A percentile compares a stretch with the other conserved stretches of the same genome.
phyloP scores from a whole-genome alignment of 495 filamentous ascomycete genomes.

The Coniosporium apollinis region DNA sequence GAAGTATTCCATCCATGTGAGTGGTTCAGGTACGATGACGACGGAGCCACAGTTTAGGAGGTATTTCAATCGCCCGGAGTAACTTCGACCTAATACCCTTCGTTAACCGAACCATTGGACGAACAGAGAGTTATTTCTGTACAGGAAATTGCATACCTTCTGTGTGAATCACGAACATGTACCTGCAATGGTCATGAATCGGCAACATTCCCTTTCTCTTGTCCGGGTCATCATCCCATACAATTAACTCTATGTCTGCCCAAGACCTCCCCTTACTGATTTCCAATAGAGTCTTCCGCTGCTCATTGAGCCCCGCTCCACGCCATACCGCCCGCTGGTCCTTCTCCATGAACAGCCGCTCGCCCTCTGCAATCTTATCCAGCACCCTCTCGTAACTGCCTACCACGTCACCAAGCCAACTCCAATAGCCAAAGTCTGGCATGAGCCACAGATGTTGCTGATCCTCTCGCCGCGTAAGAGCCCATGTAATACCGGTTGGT shows the following conservation, averaged over 20 bases:
- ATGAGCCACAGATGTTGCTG: conserved; percentile 47
- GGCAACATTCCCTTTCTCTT: conserved; percentile 25
- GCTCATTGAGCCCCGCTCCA: conserved; percentile 29
- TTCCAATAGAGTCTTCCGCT: conserved; percentile 33
- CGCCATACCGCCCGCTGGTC: conserved; percentile 53
- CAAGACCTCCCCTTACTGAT: conserved; percentile 28
- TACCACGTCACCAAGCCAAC: conserved; percentile 47
- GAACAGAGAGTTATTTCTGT: not conserved
- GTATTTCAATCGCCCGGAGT: conserved; percentile 43
- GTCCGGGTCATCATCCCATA: conserved; percentile 24
- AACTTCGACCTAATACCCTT: conserved; percentile 12
- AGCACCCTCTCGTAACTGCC: conserved; percentile 38
- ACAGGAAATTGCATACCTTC: conserved; percentile 39
- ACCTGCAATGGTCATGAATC: conserved; percentile 43
- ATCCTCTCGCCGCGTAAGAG: conserved; percentile 26
- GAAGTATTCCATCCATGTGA: conserved; percentile 29
- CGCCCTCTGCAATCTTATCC: conserved; percentile 23
- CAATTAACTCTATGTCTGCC: conserved; percentile 34
- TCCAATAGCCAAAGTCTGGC: conserved; percentile 69
- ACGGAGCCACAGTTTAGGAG: conserved; percentile 44
- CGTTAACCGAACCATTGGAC: not conserved
- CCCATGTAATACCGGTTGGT: conserved; percentile 28
- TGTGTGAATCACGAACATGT: conserved; percentile 40
- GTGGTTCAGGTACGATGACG: conserved; percentile 29
- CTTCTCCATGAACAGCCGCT: conserved; percentile 31